Evolutionary conservation across 176 grass and related monocot species (phyloP).

Genomic region (Rhynchospora tenuis): DNA sequence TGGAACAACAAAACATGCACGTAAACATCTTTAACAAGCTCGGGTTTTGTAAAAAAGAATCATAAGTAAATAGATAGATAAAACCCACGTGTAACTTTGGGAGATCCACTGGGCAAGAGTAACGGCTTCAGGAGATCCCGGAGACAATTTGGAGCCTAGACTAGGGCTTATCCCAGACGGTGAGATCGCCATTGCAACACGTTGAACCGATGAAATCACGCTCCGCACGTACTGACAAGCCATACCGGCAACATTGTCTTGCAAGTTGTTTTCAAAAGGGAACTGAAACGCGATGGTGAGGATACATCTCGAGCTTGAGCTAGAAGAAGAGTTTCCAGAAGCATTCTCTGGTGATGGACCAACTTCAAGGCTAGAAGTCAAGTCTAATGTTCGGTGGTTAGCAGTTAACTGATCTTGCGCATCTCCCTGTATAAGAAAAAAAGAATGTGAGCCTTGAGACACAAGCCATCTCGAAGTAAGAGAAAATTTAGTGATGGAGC

Average conservation of each 20-base stretch:
- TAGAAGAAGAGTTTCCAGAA: no score
- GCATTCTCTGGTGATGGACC: no score
- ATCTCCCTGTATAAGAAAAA: background rate
- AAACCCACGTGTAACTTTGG: no score
- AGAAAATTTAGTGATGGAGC: no score
- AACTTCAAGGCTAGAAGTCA: constrained; percentile 52
- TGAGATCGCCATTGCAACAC: constrained; percentile 83
- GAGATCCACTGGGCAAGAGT: constrained; percentile 66
- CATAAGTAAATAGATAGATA: no score
- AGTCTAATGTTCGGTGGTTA: constrained; percentile 56
- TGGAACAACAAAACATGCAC: constrained; percentile 14
- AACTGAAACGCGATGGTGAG: constrained; percentile 94
- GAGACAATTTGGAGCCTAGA: constrained; percentile 48
- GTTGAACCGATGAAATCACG: constrained; percentile 79
- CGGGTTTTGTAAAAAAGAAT: no score
- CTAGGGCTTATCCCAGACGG: constrained; percentile 40
- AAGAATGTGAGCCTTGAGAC: no score
- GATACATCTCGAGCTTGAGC: constrained; percentile 30
- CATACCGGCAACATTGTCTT: constrained; percentile 77
- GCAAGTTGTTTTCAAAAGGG: constrained; percentile 73
- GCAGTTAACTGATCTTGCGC: constrained; percentile 31
- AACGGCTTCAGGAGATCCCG: constrained; percentile 64
- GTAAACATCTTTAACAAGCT: no score
- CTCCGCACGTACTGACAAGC: constrained; percentile 66
- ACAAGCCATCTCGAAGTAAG: no score